Conservation (phyloP, 805 yeast species). For the Lipomyces oligophaga region DNA sequence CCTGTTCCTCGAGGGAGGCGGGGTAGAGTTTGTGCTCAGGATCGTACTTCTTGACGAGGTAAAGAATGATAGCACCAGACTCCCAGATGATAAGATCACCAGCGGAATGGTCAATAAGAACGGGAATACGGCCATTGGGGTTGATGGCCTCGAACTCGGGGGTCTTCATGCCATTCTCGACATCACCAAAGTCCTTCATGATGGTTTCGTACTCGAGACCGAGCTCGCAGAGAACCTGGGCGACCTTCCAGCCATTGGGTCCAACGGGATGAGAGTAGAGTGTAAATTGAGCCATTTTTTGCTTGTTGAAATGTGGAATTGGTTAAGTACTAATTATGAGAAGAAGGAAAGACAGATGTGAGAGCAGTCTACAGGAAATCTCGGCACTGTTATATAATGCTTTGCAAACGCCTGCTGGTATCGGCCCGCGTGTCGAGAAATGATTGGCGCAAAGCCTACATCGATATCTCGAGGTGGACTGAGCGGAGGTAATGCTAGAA, state of each 20-base stretch:
- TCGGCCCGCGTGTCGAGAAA: too few species aligned
- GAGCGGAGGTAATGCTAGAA: too few species aligned
- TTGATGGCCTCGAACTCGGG: conserved; percentile 55
- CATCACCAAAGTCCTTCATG: conserved; percentile 40
- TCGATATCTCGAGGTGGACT: too few species aligned
- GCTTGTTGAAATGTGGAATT: not conserved
- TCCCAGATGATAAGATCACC: conserved; percentile 61
- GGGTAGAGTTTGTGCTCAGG: conserved; percentile 43
- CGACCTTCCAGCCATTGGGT: conserved; percentile 56
- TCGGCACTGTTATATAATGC: too few species aligned
- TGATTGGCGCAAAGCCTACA: too few species aligned
- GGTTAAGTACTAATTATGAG: not conserved
- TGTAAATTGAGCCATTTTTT: conserved; percentile 29
- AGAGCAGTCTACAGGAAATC: not conserved
- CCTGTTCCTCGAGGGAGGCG: conserved; percentile 25
- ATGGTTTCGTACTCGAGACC: conserved; percentile 68
- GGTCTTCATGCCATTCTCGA: conserved; percentile 47
- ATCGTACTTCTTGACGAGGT: conserved; percentile 57
- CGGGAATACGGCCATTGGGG: conserved; percentile 65
- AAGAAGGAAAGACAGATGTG: not conserved
- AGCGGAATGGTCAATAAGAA: conserved; percentile 37
- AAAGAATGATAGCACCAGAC: conserved; percentile 79
- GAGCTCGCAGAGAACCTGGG: conserved; percentile 80
- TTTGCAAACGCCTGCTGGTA: too few species aligned
- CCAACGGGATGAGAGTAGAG: conserved; percentile 33